Evolutionary conservation across 2,329 filamentous ascomycete species (phyloP).

Genomic region (Calonectria crousiana): DNA sequence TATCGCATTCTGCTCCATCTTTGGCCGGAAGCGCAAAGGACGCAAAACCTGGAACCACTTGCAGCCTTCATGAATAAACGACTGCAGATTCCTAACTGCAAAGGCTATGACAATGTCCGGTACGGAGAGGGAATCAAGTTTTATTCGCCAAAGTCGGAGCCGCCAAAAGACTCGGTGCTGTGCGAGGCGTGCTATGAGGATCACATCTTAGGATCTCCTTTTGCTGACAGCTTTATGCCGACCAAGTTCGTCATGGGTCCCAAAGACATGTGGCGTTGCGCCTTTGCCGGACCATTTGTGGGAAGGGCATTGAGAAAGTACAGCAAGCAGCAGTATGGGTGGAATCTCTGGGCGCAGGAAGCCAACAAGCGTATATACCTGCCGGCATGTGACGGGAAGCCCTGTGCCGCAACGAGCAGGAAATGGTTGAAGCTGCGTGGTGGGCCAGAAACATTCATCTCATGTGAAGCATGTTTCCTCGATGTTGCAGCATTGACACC

Average conservation of each 20-base stretch:
- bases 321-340: not conserved
- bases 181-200: slow-evolving; percentile 9
- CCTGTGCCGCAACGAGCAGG: not conserved
- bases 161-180: not conserved
- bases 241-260: not conserved
- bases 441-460: not conserved
- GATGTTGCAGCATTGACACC: not conserved
- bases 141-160: not conserved
- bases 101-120: not conserved
- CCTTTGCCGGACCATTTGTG: not conserved
- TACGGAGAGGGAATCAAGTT: not conserved
- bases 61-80: not conserved
- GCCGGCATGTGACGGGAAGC: not conserved
- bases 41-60: not conserved
- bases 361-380: not conserved
- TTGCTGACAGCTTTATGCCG: not conserved
- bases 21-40: not conserved
- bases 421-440: slow-evolving; percentile 6
- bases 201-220: not conserved
- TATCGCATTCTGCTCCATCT: not conserved
- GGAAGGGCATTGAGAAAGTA: not conserved
- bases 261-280: not conserved
- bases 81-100: not conserved
- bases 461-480: slow-evolving; percentile 1
- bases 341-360: not conserved